Evolutionary conservation across 305 asterid species (phyloP).

Genomic region (Plantago coronopus): DNA sequence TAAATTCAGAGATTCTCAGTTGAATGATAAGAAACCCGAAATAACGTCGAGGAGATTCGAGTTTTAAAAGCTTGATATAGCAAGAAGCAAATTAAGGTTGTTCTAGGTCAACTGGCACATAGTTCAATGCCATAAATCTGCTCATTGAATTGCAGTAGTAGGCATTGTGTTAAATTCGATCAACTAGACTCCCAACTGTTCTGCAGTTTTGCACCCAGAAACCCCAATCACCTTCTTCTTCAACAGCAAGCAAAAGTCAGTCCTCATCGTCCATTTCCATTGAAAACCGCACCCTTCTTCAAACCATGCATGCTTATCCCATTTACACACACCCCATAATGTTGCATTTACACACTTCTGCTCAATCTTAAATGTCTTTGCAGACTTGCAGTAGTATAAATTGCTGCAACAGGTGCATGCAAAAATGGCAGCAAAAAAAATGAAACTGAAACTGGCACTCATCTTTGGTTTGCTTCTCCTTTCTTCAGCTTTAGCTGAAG

Average conservation of each 20-base stretch:
- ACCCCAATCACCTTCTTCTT: slow-evolving; percentile 9
- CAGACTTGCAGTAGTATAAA: too few species aligned
- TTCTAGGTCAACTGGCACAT: slow-evolving; percentile 33
- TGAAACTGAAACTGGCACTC: slow-evolving; percentile 26
- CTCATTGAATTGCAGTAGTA: too few species aligned
- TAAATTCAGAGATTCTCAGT: neutral
- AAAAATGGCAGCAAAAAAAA: slow-evolving; percentile 9
- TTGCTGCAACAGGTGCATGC: too few species aligned
- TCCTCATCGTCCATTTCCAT: slow-evolving; percentile 8
- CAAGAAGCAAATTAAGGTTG: slow-evolving; percentile 18
- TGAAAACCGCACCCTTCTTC: slow-evolving; percentile 29
- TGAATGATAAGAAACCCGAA: neutral
- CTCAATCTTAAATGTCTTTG: slow-evolving; percentile 10
- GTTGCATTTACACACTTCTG: slow-evolving; percentile 5
- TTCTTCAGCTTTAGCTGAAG: slow-evolving; percentile 33
- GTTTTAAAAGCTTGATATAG: neutral
- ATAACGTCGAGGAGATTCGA: neutral
- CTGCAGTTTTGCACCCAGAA: slow-evolving; percentile 3
- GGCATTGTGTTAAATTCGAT: neutral
- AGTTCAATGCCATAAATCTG: slow-evolving; percentile 21
- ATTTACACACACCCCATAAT: neutral
- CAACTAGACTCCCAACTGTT: slow-evolving; percentile 24
- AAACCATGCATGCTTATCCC: slow-evolving; percentile 4
- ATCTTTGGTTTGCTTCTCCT: slow-evolving; percentile 31
- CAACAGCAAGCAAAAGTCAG: neutral